phyloP scores from a whole-genome alignment of 441 rosid genomes.

The Euphorbia corollata region DNA sequence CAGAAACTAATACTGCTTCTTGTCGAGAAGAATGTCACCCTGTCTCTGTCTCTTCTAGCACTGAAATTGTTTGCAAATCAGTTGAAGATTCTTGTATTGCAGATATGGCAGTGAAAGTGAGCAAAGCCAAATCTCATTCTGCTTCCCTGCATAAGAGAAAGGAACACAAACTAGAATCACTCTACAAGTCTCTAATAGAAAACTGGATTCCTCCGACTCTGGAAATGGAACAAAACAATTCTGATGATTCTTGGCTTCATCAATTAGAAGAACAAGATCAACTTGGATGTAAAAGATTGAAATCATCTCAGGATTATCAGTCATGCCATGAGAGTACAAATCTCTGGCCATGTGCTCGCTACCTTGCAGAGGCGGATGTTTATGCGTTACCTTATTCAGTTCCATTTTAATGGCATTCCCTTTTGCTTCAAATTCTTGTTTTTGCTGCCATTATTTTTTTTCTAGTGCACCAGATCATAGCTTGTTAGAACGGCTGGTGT shows the following conservation, averaged over 20 bases:
- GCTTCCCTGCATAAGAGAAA: not conserved
- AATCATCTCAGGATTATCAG: conserved; percentile 11
- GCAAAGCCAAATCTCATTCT: not conserved
- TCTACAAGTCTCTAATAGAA: conserved; percentile 24
- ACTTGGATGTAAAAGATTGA: conserved; percentile 14
- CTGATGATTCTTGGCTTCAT: conserved; percentile 36
- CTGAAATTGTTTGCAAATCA: not conserved
- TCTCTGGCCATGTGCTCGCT: conserved; percentile 34
- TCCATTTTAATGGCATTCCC: conserved; percentile 35
- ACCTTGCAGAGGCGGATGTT: conserved; percentile 35
- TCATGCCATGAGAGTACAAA: conserved; percentile 3
- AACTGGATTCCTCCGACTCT: conserved; percentile 33
- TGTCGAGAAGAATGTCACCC: not conserved
- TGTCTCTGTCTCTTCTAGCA: not conserved
- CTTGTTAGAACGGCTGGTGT: not conserved
- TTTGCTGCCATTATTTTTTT: not conserved
- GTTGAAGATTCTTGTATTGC: not conserved
- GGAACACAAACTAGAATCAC: conserved; percentile 13
- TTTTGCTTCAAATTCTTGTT: not conserved
- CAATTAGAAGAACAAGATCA: conserved; percentile 17
- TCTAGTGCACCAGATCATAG: not conserved
- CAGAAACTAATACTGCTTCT: not conserved
- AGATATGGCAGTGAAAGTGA: conserved; percentile 3
- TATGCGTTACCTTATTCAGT: conserved; percentile 55
- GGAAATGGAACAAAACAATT: conserved; percentile 8